Evolutionary conservation across 78 protist species (phyloP).

Genomic region (Dictyostelium capitatum): DNA sequence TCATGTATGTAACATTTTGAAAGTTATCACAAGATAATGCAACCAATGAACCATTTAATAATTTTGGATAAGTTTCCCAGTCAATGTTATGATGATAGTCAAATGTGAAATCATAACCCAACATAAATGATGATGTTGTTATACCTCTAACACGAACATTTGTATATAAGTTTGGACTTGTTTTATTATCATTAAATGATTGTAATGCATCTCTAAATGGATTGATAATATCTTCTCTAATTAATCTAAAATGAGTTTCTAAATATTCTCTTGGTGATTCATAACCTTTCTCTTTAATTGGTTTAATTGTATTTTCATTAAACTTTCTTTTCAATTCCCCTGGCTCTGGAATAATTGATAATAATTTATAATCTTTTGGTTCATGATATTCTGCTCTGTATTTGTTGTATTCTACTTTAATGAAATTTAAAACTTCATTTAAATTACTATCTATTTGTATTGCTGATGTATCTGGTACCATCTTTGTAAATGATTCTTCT

Average conservation of each 20-base stretch:
- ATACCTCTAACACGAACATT: constrained; percentile 22
- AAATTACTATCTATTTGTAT: background rate
- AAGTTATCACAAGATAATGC: constrained; percentile 38
- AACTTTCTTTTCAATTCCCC: constrained; percentile 6
- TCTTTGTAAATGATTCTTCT: background rate
- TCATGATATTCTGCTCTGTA: background rate
- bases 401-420: background rate
- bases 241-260: constrained; percentile 56
- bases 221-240: constrained; percentile 73
- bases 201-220: constrained; percentile 44
- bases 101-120: constrained; percentile 37
- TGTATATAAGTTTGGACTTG: background rate
- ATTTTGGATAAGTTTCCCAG: constrained; percentile 45
- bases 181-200: background rate
- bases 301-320: background rate
- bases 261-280: constrained; percentile 35
- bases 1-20: constrained; percentile 15
- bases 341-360: constrained; percentile 20
- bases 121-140: background rate
- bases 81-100: background rate
- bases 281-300: constrained; percentile 21
- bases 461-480: background rate
- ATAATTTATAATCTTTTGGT: constrained; percentile 1
- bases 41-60: constrained; percentile 71
- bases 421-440: background rate